Base-by-base conservation (phyloP, 768 basidiomycete genomes). In the Naganishia vishniacii region DNA sequence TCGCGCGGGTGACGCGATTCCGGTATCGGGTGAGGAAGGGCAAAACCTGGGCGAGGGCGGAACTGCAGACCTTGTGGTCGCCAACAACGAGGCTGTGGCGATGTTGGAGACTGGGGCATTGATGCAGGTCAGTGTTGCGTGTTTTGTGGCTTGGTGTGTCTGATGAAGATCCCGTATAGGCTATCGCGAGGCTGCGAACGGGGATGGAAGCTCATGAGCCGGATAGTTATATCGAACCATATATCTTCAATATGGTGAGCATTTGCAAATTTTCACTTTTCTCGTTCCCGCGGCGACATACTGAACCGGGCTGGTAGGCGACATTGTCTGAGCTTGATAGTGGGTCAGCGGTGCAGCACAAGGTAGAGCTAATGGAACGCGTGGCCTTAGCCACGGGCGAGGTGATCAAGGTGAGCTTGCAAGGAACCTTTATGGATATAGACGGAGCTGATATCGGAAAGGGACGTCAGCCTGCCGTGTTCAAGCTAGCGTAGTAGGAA, bases 31-130 rank as follows among this genome's bases (percentile, higher is more conserved):
- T 6, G 26, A 28, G 8, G 18, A 29, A 16, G 7, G 15, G 13
- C 3, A n/a, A 26, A 16, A 56, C 11, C 9, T 25, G 23, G 53
- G 23, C 9, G 26, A 28, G 3, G 13, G 12, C 3, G 32, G 41
- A n/a, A 49, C 4, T 26, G 26, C 37, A 32, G 62, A 49, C 53
- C 15, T 63, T 15, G 62, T 63, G 13, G 48, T 53, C 11, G 48
- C 49, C 20, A 63, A 63, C 29, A 63, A 63, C 31, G 40, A 41
- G 41, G 62, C 62, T 2, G 62, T 63, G 23, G 62, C 48, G 26
- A n/a, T 63, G 41, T 28, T 63, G 48, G 37, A 49, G 25, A 46
- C 37, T 6, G 62, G 62, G 15, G 40, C 40, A 4, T 34, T 63
- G 23, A 25, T 29, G 20, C 28, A 53, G 34, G 62, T 63, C 37